phyloP scores from a whole-genome alignment of 164 flowering plant genomes.

The Macadamia tetraphylla region DNA sequence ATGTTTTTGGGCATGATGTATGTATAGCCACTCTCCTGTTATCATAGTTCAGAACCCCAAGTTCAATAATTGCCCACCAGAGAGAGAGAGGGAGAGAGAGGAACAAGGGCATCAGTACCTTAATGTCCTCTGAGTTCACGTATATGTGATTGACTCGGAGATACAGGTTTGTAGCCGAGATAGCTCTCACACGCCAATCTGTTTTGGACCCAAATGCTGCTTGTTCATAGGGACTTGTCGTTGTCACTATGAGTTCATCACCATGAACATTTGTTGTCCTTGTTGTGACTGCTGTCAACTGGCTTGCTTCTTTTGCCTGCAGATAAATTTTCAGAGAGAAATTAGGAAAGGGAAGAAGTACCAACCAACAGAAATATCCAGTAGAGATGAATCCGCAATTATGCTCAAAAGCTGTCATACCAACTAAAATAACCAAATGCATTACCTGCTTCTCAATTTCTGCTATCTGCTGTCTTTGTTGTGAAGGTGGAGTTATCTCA shows the following conservation, averaged over 20 bases:
- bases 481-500: conserved; percentile 98
- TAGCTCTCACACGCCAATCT: conserved; percentile 99
- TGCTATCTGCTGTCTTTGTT: conserved; percentile 95
- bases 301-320: conserved; percentile 94
- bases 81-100: too few species aligned
- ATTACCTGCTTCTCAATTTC: conserved; percentile 97
- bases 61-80: conserved; percentile 10
- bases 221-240: conserved; percentile 97
- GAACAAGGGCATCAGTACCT: conserved; percentile 38
- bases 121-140: conserved; percentile 97
- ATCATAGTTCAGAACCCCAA: conserved; percentile 2
- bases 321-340: not conserved
- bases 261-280: conserved; percentile 96
- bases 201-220: conserved; percentile 87
- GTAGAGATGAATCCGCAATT: too few species aligned
- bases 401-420: not conserved
- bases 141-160: conserved; percentile 97
- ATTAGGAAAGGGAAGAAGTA: not conserved
- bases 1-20: conserved; percentile 99
- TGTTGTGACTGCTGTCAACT: conserved; percentile 95
- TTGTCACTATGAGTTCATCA: conserved; percentile 93
- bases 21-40: conserved; percentile 96
- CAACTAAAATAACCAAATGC: conserved; percentile 1
- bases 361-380: not conserved
- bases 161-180: conserved; percentile 95